Evolutionary conservation across 83 land plant genomes (phyloP), one percentile per base, ranked within the genome.

Genomic region (Picea mariana): DNA sequence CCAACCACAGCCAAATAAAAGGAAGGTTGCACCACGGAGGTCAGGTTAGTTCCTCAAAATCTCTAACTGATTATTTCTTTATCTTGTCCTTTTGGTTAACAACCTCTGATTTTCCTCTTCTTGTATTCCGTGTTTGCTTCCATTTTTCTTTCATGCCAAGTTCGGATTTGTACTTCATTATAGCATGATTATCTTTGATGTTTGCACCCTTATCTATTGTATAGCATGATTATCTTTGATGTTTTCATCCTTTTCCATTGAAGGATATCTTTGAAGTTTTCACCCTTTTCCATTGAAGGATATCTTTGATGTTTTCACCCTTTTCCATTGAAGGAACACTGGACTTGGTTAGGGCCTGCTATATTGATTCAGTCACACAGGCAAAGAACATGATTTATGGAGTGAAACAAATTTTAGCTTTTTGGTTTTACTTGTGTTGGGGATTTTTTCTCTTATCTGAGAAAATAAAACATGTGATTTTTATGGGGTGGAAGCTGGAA

Each of bases 31-130:
- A 27, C 0, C 31, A 27, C 31, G 31, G 31, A 27, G 31, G 77
- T 84, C 92, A 59, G 99, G 98, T 89, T 62, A 60, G 24, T 23
- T 38, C 11, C 52, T 24, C 24, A 4, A 75, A 3, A 75, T 21
- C 27, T 23, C 60, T 23, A 47, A n/a, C 3, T 49, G 31, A 47
- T 23, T 52, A 75, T 52, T 47, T 49, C 23, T 75, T 75, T 47
- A n/a, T n/a, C 13, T 24, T 47, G 16, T 47, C 58, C 58, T 52
- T 75, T 49, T 75, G 21, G n/a, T n/a, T 75, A 52, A 47, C 31
- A 52, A 23, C 49, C 59, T 27, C 34, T 75, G 8, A 75, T 6
- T 52, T 16, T 47, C 18, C 77, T 44, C 24, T 72, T 67, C 16
- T 12, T 67, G 15, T 27, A 73, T 21, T 73, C 15, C 9, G 26